phyloP scores from a whole-genome alignment of 1,139 yeast genomes.

The Wickerhamomyces sp. region DNA sequence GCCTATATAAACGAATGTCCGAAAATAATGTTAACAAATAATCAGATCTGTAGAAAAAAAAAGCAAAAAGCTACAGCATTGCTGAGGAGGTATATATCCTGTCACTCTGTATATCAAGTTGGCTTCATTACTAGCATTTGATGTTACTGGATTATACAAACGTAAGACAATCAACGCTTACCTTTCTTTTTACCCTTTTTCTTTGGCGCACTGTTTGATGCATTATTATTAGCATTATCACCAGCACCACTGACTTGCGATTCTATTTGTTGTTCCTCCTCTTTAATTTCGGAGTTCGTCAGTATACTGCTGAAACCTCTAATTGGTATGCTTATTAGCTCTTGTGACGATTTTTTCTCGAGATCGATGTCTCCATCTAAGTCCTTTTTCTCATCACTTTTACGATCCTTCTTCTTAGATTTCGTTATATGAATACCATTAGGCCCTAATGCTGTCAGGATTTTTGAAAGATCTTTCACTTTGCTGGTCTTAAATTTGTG shows the following conservation, averaged over 20 bases:
- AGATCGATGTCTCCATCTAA: conserved; percentile 2
- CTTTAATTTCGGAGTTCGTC: conserved; percentile 33
- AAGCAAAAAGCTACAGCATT: too few relatives aligned
- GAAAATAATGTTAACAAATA: too few relatives aligned
- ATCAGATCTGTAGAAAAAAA: too few relatives aligned
- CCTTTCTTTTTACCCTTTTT: conserved; percentile 24
- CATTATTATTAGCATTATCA: conserved; percentile 1
- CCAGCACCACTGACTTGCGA: conserved; percentile 11
- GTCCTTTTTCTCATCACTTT: conserved; percentile 4
- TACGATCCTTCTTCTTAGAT: conserved; percentile 9
- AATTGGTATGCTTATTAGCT: conserved; percentile 4
- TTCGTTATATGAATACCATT: conserved; percentile 51
- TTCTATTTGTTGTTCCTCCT: conserved; percentile 15
- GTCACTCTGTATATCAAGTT: too few relatives aligned
- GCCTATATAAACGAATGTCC: too few relatives aligned
- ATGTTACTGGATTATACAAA: too few relatives aligned
- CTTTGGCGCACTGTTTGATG: conserved; percentile 7
- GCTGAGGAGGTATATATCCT: too few relatives aligned
- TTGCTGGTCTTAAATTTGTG: conserved; percentile 60
- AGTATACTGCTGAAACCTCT: conserved; percentile 29
- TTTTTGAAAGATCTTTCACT: conserved; percentile 71
- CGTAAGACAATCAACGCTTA: conserved; percentile 11
- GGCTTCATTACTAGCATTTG: too few relatives aligned
- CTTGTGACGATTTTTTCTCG: conserved; percentile 2
- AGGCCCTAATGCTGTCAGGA: conserved; percentile 84